Evolutionary conservation across 2,329 filamentous ascomycete genomes (phyloP).

Genomic region (Aspergillus aculeatus): DNA sequence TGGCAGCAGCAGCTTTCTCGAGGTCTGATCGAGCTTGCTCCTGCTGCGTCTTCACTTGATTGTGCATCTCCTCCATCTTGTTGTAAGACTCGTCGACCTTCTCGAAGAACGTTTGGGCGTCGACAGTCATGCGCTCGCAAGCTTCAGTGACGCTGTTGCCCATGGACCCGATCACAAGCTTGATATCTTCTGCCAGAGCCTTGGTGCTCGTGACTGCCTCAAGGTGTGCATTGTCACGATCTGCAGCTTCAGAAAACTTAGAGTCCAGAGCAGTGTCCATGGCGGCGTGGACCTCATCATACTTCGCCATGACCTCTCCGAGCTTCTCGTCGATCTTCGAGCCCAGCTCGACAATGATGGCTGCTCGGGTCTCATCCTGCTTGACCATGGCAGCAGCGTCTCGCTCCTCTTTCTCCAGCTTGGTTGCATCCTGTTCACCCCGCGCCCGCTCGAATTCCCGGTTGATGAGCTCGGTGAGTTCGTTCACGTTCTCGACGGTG

Average conservation of each 20-base stretch:
- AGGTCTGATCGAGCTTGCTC: constrained; percentile 79
- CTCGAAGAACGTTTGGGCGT: constrained; percentile 81
- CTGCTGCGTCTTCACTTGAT: constrained; percentile 74
- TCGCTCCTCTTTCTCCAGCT: constrained; percentile 71
- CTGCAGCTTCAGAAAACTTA: constrained; percentile 69
- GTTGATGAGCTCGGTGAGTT: constrained; percentile 73
- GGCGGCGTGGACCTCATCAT: constrained; percentile 76
- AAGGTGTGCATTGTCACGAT: constrained; percentile 69
- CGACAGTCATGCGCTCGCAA: constrained; percentile 81
- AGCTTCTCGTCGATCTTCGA: constrained; percentile 73
- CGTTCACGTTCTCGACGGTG: constrained; percentile 63
- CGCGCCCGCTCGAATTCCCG: constrained; percentile 85
- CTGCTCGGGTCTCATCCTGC: constrained; percentile 58
- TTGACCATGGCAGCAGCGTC: constrained; percentile 57
- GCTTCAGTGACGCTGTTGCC: constrained; percentile 77
- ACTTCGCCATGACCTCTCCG: constrained; percentile 76
- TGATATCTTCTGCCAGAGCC: constrained; percentile 80
- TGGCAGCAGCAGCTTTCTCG: constrained; percentile 67
- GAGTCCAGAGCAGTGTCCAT: constrained; percentile 71
- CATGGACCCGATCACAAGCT: constrained; percentile 79
- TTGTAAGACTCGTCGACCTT: constrained; percentile 75
- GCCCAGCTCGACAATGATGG: constrained; percentile 54
- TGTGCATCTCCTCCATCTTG: constrained; percentile 71
- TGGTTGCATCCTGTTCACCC: constrained; percentile 73
- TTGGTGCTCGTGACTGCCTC: constrained; percentile 74